Conservation (phyloP, 371 early-diverging fungal species). For the Mortierella sp. region DNA sequence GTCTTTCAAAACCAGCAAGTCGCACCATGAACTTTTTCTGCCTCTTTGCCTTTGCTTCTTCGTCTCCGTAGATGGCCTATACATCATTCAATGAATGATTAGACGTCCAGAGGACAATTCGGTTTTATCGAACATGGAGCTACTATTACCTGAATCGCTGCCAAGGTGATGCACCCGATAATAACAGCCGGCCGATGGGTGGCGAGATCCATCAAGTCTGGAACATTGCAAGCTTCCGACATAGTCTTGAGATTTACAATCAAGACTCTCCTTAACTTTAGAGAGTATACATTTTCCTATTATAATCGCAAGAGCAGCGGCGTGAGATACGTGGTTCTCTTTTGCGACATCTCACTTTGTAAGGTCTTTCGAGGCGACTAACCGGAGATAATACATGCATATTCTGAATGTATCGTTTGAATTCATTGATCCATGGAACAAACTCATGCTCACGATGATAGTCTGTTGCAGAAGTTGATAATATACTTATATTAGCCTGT, state of each 20-base stretch:
- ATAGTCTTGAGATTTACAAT: conserved; percentile 37
- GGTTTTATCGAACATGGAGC: too few relatives aligned
- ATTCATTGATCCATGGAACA: conserved; percentile 40
- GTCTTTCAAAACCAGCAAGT: conserved; percentile 29
- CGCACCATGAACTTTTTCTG: conserved; percentile 34
- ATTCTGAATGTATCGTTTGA: conserved; percentile 20
- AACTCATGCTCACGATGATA: conserved; percentile 34
- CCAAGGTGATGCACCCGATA: conserved; percentile 42
- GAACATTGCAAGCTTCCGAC: conserved; percentile 26
- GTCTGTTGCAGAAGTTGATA: conserved; percentile 4
- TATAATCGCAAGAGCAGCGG: neutral
- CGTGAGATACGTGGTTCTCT: neutral
- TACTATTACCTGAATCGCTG: conserved; percentile 35
- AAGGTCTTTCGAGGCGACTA: neutral
- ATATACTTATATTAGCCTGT: neutral
- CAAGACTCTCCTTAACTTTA: conserved; percentile 22
- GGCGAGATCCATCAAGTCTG: conserved; percentile 20
- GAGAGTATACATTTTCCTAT: conserved; percentile 6
- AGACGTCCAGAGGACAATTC: neutral
- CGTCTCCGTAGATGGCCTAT: conserved; percentile 34
- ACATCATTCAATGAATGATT: neutral
- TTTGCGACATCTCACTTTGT: neutral
- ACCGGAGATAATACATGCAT: conserved; percentile 26
- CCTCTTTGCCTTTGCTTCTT: conserved; percentile 12
- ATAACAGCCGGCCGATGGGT: conserved; percentile 24